phyloP scores from a whole-genome alignment of 257 asterid species.

The Solanum tarijense region DNA sequence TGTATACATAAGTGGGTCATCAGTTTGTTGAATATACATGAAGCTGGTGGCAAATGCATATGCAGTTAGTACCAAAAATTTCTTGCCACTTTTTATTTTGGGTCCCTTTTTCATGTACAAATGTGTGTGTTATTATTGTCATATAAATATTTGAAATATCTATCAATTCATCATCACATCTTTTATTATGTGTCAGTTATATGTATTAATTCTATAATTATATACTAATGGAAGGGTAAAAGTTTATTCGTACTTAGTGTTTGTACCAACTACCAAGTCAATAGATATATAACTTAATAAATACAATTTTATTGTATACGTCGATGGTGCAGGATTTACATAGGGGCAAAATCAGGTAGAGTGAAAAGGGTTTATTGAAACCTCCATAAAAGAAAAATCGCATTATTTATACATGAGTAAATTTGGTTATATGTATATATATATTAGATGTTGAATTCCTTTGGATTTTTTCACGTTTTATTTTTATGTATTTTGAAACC shows the following conservation, averaged over 20 bases:
- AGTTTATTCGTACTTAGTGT: not conserved
- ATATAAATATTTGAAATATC: not conserved
- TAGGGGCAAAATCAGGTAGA: not conserved
- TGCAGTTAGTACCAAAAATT: not conserved
- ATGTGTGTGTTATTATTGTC: not conserved
- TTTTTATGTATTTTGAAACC: too few relatives aligned
- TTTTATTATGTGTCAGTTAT: not conserved
- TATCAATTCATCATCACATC: not conserved
- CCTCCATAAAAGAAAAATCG: too few relatives aligned
- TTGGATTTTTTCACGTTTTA: too few relatives aligned
- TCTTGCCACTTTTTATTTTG: not conserved
- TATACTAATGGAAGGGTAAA: not conserved
- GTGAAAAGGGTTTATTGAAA: not conserved
- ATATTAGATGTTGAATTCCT: too few relatives aligned
- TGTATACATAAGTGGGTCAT: not conserved
- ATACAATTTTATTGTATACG: not conserved
- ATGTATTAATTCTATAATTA: not conserved
- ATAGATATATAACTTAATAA: not conserved
- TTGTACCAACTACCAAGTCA: not conserved
- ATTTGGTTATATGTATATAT: too few relatives aligned
- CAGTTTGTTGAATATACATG: not conserved
- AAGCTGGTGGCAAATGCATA: not conserved
- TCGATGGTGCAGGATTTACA: not conserved
- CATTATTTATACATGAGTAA: too few relatives aligned
- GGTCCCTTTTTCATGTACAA: not conserved